Percentiles rank a stretch among this genome's conserved stretches.
Evolutionary conservation across 352 stramenopile species (phyloP).

Genomic region (Globisporangium recalcitrans): DNA sequence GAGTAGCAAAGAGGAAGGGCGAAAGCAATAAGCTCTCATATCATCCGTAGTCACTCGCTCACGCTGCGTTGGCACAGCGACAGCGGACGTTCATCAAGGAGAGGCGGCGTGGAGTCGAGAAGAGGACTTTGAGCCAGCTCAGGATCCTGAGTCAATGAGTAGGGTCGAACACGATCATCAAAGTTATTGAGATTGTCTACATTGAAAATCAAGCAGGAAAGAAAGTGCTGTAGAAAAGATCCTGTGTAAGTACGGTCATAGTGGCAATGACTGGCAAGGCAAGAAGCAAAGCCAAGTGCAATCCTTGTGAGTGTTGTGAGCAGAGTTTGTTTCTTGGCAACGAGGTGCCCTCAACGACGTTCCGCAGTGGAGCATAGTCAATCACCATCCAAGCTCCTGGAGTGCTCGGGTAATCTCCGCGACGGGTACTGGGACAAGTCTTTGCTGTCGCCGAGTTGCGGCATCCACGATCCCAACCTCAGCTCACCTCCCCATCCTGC

Average conservation of each 20-base stretch:
- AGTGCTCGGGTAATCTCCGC: not conserved
- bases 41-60: slow-evolving; percentile 29
- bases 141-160: slow-evolving; percentile 18
- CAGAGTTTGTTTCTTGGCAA: no score
- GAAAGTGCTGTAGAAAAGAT: slow-evolving; percentile 33
- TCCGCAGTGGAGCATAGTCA: not conserved
- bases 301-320: no score
- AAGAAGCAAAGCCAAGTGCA: no score
- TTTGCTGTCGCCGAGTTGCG: not conserved
- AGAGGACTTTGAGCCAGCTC: slow-evolving; percentile 1
- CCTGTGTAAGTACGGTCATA: slow-evolving; percentile 32
- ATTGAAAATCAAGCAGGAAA: slow-evolving; percentile 32
- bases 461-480: not conserved
- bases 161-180: slow-evolving; percentile 21
- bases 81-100: slow-evolving; percentile 41
- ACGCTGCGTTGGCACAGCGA: slow-evolving; percentile 40
- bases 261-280: no score
- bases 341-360: not conserved
- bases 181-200: slow-evolving; percentile 25
- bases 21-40: slow-evolving; percentile 24
- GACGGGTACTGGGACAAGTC: not conserved
- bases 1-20: not conserved
- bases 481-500: not conserved
- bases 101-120: slow-evolving; percentile 11
- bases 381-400: not conserved